These are phyloP conservation scores for Neurospora sp. DNA, from an alignment of 495 filamentous ascomycete species.

Conservation along the genomic window DNA sequence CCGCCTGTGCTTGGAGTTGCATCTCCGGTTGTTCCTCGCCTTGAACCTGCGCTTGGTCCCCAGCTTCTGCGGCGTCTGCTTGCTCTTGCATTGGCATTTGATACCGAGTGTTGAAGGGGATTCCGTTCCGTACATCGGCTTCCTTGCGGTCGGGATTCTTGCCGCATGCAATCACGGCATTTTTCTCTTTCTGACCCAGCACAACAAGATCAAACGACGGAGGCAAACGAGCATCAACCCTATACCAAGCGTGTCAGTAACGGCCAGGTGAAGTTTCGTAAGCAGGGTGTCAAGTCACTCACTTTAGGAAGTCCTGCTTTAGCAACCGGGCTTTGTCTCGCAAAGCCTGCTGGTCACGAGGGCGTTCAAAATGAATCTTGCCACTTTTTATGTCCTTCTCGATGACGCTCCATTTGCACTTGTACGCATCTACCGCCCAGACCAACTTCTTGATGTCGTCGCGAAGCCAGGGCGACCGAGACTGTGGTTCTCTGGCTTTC, in stretches of 20 bases:
- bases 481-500: constrained; percentile 26
- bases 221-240: constrained; percentile 28
- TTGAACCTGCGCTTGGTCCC: neutral
- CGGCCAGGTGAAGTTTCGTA: neutral
- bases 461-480: constrained; percentile 33
- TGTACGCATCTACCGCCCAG: constrained; percentile 35
- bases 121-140: constrained; percentile 24
- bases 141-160: constrained; percentile 38
- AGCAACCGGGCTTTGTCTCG: constrained; percentile 60
- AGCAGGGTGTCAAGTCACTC: constrained; percentile 13
- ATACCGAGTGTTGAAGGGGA: constrained; percentile 22
- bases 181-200: constrained; percentile 39
- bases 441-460: constrained; percentile 40
- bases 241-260: constrained; percentile 3
- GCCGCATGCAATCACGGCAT: constrained; percentile 25
- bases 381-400: constrained; percentile 24
- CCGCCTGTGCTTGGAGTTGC: neutral
- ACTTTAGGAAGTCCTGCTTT: constrained; percentile 51
- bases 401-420: constrained; percentile 45
- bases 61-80: neutral
- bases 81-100: neutral
- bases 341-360: constrained; percentile 49
- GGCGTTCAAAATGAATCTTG: constrained; percentile 25
- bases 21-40: neutral
- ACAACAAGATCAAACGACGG: constrained; percentile 38